Percentiles rank a stretch among this genome's conserved stretches.
Evolutionary conservation across 2,329 filamentous ascomycete genomes (phyloP).

Genomic region (Cordyceps pruinosa): DNA sequence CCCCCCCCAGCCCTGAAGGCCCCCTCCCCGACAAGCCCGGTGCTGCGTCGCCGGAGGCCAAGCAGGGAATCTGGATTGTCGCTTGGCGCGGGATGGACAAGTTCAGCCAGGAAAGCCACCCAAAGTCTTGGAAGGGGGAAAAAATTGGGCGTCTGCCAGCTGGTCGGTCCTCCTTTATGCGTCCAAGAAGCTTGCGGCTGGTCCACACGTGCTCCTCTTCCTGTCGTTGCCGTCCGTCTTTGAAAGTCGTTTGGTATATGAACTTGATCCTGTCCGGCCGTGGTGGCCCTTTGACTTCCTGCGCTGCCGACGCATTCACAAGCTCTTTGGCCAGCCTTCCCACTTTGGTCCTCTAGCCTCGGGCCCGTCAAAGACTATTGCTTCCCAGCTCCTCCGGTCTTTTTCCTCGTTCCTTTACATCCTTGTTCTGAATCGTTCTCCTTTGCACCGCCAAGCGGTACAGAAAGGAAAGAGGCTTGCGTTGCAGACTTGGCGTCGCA

Average conservation of each 20-base stretch:
- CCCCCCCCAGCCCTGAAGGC: neutral
- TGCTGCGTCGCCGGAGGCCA: neutral
- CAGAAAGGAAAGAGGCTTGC: neutral
- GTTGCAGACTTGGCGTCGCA: neutral
- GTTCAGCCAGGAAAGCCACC: constrained; percentile 1
- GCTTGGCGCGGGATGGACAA: constrained; percentile 1
- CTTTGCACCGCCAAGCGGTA: neutral
- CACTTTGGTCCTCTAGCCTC: neutral
- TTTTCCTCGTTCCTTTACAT: neutral
- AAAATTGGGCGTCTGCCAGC: neutral
- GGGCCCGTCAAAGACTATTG: neutral
- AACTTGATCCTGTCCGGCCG: neutral
- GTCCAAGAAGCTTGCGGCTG: constrained; percentile 2
- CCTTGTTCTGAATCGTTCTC: neutral
- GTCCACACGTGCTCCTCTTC: constrained; percentile 10
- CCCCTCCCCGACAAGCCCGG: neutral
- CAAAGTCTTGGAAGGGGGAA: neutral
- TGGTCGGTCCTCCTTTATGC: neutral
- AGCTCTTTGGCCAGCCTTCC: neutral
- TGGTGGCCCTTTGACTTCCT: no score
- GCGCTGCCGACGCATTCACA: neutral
- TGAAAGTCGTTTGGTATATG: neutral
- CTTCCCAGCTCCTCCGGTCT: neutral
- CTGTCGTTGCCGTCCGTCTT: neutral
- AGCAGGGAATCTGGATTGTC: constrained; percentile 5